phyloP scores from a whole-genome alignment of 192 early-diverging fungal genomes.

The Coemansia sp. region DNA sequence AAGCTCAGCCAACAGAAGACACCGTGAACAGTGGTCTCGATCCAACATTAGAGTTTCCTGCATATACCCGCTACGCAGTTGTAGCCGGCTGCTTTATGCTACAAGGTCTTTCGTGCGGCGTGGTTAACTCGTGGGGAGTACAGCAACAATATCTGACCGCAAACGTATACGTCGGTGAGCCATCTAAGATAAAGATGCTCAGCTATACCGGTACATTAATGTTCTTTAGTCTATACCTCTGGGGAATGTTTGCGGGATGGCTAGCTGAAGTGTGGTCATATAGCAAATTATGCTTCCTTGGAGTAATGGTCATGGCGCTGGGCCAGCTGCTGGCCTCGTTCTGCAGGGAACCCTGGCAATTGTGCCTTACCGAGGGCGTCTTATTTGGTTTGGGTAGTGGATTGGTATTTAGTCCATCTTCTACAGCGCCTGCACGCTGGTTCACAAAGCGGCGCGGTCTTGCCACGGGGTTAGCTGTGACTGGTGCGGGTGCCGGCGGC shows the following conservation, averaged over 20 bases:
- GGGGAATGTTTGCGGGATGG: conserved; percentile 50
- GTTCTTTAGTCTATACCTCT: conserved; percentile 42
- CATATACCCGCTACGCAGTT: conserved; percentile 35
- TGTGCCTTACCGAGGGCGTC: conserved; percentile 66
- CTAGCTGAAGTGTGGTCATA: conserved; percentile 54
- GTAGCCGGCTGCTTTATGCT: conserved; percentile 41
- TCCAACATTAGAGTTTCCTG: not conserved
- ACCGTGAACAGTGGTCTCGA: not conserved
- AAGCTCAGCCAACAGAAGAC: not conserved
- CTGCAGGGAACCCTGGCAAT: conserved; percentile 64
- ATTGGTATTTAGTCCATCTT: conserved; percentile 61
- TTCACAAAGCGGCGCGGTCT: conserved; percentile 61
- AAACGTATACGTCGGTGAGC: conserved; percentile 24
- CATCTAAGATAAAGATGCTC: conserved; percentile 24
- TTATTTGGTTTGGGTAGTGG: conserved; percentile 63
- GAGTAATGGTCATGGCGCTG: conserved; percentile 42
- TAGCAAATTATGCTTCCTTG: conserved; percentile 31
- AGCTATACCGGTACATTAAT: conserved; percentile 46
- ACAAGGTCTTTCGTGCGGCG: conserved; percentile 35
- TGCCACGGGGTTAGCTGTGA: conserved; percentile 66
- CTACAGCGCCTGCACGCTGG: conserved; percentile 65
- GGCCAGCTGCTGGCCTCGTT: conserved; percentile 64
- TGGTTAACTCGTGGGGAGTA: conserved; percentile 49
- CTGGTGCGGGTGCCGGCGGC: conserved; percentile 67
- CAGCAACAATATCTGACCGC: conserved; percentile 39